Evolutionary conservation across 1,139 yeast genomes (phyloP).

Genomic region (Sugiyamaella pinicola): DNA sequence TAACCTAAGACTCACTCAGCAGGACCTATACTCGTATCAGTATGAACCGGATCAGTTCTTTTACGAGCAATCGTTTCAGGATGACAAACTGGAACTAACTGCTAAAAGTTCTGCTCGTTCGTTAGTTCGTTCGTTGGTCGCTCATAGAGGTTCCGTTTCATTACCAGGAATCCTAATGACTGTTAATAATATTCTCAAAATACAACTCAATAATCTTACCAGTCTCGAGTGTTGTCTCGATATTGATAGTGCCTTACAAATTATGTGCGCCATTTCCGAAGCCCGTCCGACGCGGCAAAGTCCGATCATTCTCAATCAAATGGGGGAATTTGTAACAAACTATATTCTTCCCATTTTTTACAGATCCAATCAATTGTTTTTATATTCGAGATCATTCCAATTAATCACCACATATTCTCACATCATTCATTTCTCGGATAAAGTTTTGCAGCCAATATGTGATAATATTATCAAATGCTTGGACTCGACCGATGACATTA

Average conservation of each 20-base stretch:
- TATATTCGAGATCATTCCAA: slow-evolving; percentile 18
- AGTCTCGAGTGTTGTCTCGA: slow-evolving; percentile 15
- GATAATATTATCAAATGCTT: slow-evolving; percentile 15
- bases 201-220: slow-evolving; percentile 4
- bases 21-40: slow-evolving; percentile 24
- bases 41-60: slow-evolving; percentile 23
- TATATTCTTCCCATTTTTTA: slow-evolving; percentile 17
- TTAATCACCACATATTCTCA: slow-evolving; percentile 8
- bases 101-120: slow-evolving; percentile 10
- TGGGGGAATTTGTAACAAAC: slow-evolving; percentile 17
- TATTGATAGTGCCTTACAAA: slow-evolving; percentile 18
- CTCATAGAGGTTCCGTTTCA: slow-evolving; percentile 7
- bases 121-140: slow-evolving; percentile 6
- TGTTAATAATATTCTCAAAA: slow-evolving; percentile 14
- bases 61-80: slow-evolving; percentile 12
- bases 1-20: slow-evolving; percentile 16
- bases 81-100: slow-evolving; percentile 13
- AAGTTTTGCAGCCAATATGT: slow-evolving; percentile 1
- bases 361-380: slow-evolving; percentile 14
- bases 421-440: slow-evolving; percentile 1
- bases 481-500: slow-evolving; percentile 13
- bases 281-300: slow-evolving; percentile 7
- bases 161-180: slow-evolving; percentile 16
- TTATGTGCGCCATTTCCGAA: slow-evolving; percentile 18
- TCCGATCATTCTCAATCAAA: slow-evolving; percentile 16